phyloP scores from a whole-genome alignment of 352 stramenopile genomes.

The Phytophthora colocasiae region DNA sequence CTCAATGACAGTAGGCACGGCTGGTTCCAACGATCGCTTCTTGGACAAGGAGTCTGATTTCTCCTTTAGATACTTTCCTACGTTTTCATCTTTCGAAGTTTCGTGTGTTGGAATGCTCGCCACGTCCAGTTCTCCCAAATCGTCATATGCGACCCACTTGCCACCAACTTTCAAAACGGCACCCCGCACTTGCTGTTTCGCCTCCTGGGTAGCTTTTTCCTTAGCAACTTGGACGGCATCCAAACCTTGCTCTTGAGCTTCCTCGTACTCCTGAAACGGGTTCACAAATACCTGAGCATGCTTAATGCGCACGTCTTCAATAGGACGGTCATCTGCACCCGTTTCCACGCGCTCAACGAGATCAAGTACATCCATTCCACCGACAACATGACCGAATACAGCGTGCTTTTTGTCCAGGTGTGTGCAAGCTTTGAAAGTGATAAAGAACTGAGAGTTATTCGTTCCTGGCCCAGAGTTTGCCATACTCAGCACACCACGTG shows the following conservation, averaged over 20 bases:
- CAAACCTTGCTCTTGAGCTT: slow-evolving; percentile 57
- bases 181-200: slow-evolving; percentile 59
- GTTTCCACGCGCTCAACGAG: slow-evolving; percentile 82
- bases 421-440: slow-evolving; percentile 95
- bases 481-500: slow-evolving; percentile 95
- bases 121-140: slow-evolving; percentile 60
- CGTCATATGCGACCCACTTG: slow-evolving; percentile 85
- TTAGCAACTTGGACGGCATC: slow-evolving; percentile 67
- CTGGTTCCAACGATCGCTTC: slow-evolving; percentile 38
- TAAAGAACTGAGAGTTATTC: slow-evolving; percentile 99
- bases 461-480: slow-evolving; percentile 96
- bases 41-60: slow-evolving; percentile 19
- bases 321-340: slow-evolving; percentile 81
- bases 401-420: slow-evolving; percentile 99
- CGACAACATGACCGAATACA: slow-evolving; percentile 96
- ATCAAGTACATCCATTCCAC: slow-evolving; percentile 89
- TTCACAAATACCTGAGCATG: slow-evolving; percentile 87
- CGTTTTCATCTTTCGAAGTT: slow-evolving; percentile 54
- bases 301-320: slow-evolving; percentile 85
- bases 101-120: slow-evolving; percentile 52
- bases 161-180: slow-evolving; percentile 81
- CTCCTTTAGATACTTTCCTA: slow-evolving; percentile 77
- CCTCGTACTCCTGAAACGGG: slow-evolving; percentile 89
- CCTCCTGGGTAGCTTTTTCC: slow-evolving; percentile 57
- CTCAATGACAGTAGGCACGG: slow-evolving; percentile 62